Percentiles rank a stretch among this genome's conserved stretches.
Conservation (phyloP, 306 rosid species). For the Quercus wislizeni region DNA sequence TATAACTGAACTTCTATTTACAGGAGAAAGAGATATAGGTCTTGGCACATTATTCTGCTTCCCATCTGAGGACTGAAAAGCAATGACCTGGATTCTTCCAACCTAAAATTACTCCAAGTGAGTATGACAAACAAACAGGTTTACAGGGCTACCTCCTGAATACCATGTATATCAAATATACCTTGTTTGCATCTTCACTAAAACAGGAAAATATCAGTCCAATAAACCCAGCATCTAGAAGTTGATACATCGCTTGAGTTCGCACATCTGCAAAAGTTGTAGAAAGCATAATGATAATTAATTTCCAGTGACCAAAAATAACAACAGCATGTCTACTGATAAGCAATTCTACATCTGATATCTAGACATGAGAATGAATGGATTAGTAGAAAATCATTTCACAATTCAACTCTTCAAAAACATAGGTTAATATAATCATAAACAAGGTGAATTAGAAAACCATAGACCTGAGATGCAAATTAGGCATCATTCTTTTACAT, state of each 20-base stretch:
- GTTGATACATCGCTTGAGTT: conserved; percentile 96
- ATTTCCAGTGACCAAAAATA: background rate
- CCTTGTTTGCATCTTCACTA: conserved; percentile 91
- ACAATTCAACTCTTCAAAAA: too few relatives aligned
- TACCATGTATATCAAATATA: conserved; percentile 29
- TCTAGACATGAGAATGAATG: background rate
- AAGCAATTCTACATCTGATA: background rate
- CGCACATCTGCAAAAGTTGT: conserved; percentile 65
- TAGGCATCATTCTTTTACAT: too few relatives aligned
- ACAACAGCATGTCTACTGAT: conserved; percentile 3
- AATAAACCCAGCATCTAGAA: conserved; percentile 95
- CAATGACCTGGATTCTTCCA: conserved; percentile 97
- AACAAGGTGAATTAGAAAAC: too few relatives aligned
- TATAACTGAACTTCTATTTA: conserved; percentile 65
- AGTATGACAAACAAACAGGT: conserved; percentile 10
- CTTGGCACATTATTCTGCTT: conserved; percentile 61
- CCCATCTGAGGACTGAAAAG: conserved; percentile 93
- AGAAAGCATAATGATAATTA: background rate
- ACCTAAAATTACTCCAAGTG: conserved; percentile 49
- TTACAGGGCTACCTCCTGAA: conserved; percentile 8
- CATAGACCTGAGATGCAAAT: too few relatives aligned
- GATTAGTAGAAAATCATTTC: background rate
- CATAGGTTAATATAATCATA: too few relatives aligned
- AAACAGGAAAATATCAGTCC: conserved; percentile 95
- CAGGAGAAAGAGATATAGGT: conserved; percentile 65